These are phyloP conservation scores for Apiospora pterosperma DNA, from an alignment of 2,329 filamentous ascomycete species.

Conservation along the genomic window DNA sequence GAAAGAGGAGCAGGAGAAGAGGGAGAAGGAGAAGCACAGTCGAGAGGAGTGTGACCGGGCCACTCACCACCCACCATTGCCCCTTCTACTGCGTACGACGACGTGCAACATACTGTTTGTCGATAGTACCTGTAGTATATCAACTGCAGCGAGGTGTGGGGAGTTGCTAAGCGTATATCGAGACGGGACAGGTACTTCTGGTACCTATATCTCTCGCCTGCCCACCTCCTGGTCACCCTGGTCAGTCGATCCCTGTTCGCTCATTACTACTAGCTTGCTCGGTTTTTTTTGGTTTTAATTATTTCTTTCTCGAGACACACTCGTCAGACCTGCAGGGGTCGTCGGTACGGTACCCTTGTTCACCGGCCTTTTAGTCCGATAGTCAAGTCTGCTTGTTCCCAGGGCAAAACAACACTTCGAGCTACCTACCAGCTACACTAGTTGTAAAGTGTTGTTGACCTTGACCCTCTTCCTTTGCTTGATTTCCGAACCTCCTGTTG, in stretches of 20 bases:
- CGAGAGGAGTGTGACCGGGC: background rate
- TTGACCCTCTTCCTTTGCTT: slow-evolving; percentile 19
- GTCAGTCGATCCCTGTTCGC: background rate
- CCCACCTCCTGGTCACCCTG: background rate
- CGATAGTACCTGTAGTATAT: background rate
- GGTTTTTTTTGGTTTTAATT: background rate
- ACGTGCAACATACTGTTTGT: too few species aligned
- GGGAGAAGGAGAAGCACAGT: background rate
- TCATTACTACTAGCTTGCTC: background rate
- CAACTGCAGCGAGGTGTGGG: background rate
- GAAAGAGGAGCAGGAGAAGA: background rate
- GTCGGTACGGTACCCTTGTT: slow-evolving; percentile 4
- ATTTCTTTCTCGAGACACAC: slow-evolving; percentile 1
- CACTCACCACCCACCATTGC: background rate
- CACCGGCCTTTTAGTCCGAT: background rate
- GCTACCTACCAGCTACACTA: slow-evolving; percentile 3
- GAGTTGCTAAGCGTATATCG: background rate
- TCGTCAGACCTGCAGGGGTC: slow-evolving; percentile 9
- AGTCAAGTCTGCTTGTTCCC: background rate
- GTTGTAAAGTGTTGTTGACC: slow-evolving; percentile 16
- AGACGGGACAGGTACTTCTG: background rate
- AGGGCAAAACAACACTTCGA: slow-evolving; percentile 14
- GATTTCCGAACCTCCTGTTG: background rate
- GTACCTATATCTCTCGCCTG: background rate
- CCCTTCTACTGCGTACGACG: background rate